Evolutionary conservation across 371 early-diverging fungal genomes (phyloP).

Genomic region (Mortierella sp.): DNA sequence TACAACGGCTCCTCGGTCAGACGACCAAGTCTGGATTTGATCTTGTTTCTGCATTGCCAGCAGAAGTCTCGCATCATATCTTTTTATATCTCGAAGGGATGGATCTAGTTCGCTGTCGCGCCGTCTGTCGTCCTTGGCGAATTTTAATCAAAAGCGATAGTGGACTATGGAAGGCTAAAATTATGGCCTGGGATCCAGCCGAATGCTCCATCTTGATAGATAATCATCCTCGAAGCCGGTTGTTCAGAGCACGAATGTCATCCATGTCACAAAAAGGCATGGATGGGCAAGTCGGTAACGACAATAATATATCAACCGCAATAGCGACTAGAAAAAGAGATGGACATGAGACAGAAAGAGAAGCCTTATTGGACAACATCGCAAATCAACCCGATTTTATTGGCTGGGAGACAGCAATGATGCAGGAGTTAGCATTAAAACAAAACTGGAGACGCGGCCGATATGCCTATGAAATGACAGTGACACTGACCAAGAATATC

Average conservation of each 20-base stretch:
- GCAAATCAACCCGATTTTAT: slow-evolving; percentile 17
- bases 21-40: slow-evolving; percentile 39
- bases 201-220: slow-evolving; percentile 34
- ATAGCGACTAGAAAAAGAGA: background rate
- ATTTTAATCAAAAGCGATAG: slow-evolving; percentile 13
- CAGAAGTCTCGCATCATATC: slow-evolving; percentile 28
- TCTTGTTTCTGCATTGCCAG: slow-evolving; percentile 31
- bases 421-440: slow-evolving; percentile 27
- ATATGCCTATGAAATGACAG: slow-evolving; percentile 22
- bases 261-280: background rate
- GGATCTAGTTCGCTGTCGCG: slow-evolving; percentile 41
- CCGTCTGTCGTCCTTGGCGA: slow-evolving; percentile 46
- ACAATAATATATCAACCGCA: background rate
- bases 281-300: background rate
- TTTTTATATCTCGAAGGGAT: slow-evolving; percentile 30
- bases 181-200: slow-evolving; percentile 25
- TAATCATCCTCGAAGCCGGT: background rate
- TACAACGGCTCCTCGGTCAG: slow-evolving; percentile 31
- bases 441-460: slow-evolving; percentile 35
- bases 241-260: background rate
- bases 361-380: slow-evolving; percentile 6
- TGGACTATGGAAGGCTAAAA: slow-evolving; percentile 31
- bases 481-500: slow-evolving; percentile 18
- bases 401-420: slow-evolving; percentile 30
- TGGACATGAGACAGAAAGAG: background rate